Evolutionary conservation across 2,329 filamentous ascomycete species (phyloP), one percentile per base, ranked within the genome.

Genomic region (Botrytis elliptica): DNA sequence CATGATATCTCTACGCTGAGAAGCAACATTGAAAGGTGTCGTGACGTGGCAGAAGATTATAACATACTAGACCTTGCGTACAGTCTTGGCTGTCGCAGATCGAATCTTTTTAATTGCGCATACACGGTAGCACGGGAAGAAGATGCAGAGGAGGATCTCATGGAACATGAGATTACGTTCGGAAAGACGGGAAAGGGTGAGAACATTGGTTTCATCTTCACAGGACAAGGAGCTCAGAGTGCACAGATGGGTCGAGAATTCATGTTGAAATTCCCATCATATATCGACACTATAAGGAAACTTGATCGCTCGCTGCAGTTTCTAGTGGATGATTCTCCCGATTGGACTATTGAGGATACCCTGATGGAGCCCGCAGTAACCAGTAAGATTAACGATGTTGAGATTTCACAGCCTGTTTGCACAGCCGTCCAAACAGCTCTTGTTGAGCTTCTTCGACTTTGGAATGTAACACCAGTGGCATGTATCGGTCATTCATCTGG

Each of bases 341-440:
- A 18, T 12, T 77, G 76, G 76, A 71, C 49, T 14, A 25, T 79
- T 38, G 44, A 71, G 3, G 79, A 82, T 46, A 81, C 84, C 74
- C 38, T 77, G 9, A 42, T 52, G 60, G 42, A 65, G 12, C 81
- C 79, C 3, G 82, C 84, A 75, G 70, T 70, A 5, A 63, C n/a
- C 16, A 73, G 71, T 22, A 59, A 20, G 20, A 68, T 73, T 3
- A 59, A 73, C 14, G 38, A 69, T 46, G 52, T 46, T 22, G 64
- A 73, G 40, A 59, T 73, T 16, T 73, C 75, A 5, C 84, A 85
- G 75, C 84, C 84, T 70, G 78, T 83, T 79, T 85, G 82, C 74
- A 85, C 85, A 0, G 84, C 85, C 0, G 74, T 88, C 4, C 86
- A 88, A 77, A 79, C 88, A n/a, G 75, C 81, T 0, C 76, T 87